A percentile compares a stretch with the other conserved stretches of the same genome.
Evolutionary conservation across 345 rosid genomes (phyloP).

Genomic region (Brassica juncea): DNA sequence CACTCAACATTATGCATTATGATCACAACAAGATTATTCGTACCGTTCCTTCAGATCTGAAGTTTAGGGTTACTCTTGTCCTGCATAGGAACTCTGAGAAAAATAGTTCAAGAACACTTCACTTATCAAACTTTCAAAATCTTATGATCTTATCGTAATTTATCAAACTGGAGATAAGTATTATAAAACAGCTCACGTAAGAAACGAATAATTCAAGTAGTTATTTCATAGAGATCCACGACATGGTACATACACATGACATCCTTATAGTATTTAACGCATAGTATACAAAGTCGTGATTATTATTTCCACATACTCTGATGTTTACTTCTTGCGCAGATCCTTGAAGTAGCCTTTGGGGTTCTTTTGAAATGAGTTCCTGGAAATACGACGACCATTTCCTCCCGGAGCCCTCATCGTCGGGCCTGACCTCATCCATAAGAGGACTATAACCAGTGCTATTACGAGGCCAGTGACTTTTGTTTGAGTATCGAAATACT

Average conservation of each 20-base stretch:
- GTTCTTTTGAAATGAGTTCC: not conserved
- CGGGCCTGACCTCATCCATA: not conserved
- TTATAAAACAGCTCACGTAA: not conserved
- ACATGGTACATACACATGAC: not conserved
- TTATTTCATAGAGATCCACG: not conserved
- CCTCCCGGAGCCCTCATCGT: conserved; percentile 9
- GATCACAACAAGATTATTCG: not conserved
- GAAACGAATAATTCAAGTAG: not conserved
- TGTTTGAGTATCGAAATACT: not conserved
- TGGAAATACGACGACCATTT: conserved; percentile 3
- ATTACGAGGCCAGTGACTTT: not conserved
- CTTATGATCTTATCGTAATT: not conserved
- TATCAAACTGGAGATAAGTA: not conserved
- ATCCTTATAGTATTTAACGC: not conserved
- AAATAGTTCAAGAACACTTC: too few species aligned
- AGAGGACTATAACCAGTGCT: not conserved
- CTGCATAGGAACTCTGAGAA: not conserved
- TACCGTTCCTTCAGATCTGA: not conserved
- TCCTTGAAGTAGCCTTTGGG: not conserved
- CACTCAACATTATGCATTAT: not conserved
- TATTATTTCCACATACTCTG: not conserved
- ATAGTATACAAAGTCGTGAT: not conserved
- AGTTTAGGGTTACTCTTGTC: not conserved
- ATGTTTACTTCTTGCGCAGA: not conserved
- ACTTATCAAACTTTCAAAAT: not conserved